phyloP scores from a whole-genome alignment of 108 stramenopile genomes.

The Nannochloropsis gaditana region DNA sequence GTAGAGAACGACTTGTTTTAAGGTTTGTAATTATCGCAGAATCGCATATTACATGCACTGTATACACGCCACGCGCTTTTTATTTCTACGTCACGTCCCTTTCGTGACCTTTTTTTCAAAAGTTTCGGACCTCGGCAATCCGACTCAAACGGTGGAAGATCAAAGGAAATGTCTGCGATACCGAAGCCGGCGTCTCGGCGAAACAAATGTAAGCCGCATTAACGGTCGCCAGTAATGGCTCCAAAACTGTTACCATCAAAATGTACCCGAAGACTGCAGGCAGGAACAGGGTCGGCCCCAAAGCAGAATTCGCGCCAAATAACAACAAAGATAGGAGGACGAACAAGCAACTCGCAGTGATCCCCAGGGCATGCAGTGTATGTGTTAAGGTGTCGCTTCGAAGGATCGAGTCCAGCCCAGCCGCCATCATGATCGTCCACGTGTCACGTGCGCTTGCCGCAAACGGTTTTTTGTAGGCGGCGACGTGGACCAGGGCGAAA shows the following conservation, averaged over 20 bases:
- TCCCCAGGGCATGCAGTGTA: not conserved
- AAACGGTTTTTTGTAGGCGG: not conserved
- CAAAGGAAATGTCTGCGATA: slow-evolving; percentile 70
- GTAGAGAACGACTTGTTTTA: too few relatives aligned
- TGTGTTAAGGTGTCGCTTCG: not conserved
- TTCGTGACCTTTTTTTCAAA: not conserved
- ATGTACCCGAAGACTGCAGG: slow-evolving; percentile 67
- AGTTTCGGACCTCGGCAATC: slow-evolving; percentile 57
- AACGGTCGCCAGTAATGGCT: slow-evolving; percentile 70
- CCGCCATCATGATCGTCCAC: not conserved
- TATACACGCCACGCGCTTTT: not conserved
- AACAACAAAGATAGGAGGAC: not conserved
- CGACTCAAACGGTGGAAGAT: slow-evolving; percentile 71
- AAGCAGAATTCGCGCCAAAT: not conserved
- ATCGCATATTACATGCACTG: too few relatives aligned
- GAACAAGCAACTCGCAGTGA: not conserved
- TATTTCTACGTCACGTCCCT: not conserved
- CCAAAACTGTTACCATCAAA: slow-evolving; percentile 70
- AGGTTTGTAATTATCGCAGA: too few relatives aligned
- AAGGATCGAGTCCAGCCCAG: not conserved
- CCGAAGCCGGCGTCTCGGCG: slow-evolving; percentile 67
- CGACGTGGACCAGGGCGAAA: slow-evolving; percentile 1
- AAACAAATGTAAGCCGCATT: slow-evolving; percentile 76
- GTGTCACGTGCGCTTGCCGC: not conserved
- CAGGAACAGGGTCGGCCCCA: slow-evolving; percentile 54